phyloP scores from a whole-genome alignment of 257 asterid species.

The Avicennia marina region DNA sequence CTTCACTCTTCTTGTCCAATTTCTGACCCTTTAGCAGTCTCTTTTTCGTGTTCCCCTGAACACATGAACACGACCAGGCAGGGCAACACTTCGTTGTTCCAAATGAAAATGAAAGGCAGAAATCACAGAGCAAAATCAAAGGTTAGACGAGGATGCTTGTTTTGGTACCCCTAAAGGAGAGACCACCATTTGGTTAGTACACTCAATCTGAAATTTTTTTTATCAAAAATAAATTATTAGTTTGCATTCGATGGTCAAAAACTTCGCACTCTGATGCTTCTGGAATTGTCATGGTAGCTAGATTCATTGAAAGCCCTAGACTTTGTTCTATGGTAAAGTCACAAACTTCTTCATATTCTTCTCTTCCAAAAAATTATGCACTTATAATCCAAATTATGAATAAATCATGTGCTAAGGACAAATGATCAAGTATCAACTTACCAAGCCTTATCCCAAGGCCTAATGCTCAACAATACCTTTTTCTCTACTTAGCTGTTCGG shows the following conservation, averaged over 20 bases:
- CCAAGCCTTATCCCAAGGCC: background rate
- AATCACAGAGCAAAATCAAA: too few relatives aligned
- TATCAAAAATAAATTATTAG: too few relatives aligned
- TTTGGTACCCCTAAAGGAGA: background rate
- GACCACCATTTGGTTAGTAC: background rate
- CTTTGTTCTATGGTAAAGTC: background rate
- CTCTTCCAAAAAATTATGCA: background rate
- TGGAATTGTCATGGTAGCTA: background rate
- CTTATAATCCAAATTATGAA: too few relatives aligned
- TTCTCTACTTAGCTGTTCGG: background rate
- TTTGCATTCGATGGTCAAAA: background rate
- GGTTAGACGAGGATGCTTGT: background rate
- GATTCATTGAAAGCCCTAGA: background rate
- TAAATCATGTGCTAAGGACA: too few relatives aligned
- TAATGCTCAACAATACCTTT: background rate
- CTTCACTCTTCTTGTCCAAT: slow-evolving; percentile 31
- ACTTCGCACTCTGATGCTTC: background rate
- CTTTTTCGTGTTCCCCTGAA: slow-evolving; percentile 38
- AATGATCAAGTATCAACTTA: background rate
- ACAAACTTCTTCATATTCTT: slow-evolving; percentile 2
- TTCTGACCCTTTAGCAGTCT: slow-evolving; percentile 31
- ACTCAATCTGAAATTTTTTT: background rate
- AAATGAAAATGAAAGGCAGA: too few relatives aligned
- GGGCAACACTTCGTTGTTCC: too few relatives aligned
- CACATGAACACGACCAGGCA: slow-evolving; percentile 34